phyloP scores from a whole-genome alignment of 2,329 filamentous ascomycete genomes.

The Cladophialophora carrionii region DNA sequence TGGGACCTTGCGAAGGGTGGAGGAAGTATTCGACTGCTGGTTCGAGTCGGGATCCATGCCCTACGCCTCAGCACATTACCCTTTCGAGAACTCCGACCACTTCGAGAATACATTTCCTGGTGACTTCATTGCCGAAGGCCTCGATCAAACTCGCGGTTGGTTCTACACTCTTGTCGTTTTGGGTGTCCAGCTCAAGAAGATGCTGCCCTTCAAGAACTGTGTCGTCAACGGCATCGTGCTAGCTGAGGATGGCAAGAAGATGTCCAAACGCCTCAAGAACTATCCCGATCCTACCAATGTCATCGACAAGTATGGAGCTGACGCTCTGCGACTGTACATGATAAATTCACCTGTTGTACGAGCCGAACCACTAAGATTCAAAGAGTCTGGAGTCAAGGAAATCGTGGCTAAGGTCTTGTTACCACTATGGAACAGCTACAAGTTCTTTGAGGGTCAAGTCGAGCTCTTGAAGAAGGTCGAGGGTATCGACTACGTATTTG shows the following conservation, averaged over 20 bases:
- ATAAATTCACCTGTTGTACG: constrained; percentile 91
- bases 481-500: constrained; percentile 71
- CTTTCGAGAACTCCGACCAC: constrained; percentile 77
- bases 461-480: constrained; percentile 84
- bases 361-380: constrained; percentile 81
- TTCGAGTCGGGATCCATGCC: constrained; percentile 92
- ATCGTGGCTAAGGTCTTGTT: constrained; percentile 84
- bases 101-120: constrained; percentile 78
- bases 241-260: constrained; percentile 90
- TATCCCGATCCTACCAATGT: constrained; percentile 80
- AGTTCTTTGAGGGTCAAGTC: constrained; percentile 86
- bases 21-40: constrained; percentile 91
- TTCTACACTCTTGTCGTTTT: constrained; percentile 86
- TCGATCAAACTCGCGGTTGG: constrained; percentile 89
- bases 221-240: constrained; percentile 88
- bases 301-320: constrained; percentile 81
- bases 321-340: constrained; percentile 86
- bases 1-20: constrained; percentile 72
- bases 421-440: constrained; percentile 88
- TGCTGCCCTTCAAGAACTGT: constrained; percentile 83
- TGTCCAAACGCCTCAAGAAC: constrained; percentile 91
- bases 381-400: constrained; percentile 83
- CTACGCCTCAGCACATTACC: constrained; percentile 81
- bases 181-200: constrained; percentile 78
- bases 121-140: constrained; percentile 84